A percentile compares a stretch with the other conserved stretches of the same genome.
Conservation (phyloP, 441 rosid genomes). For the Dalechampia spathulata region DNA sequence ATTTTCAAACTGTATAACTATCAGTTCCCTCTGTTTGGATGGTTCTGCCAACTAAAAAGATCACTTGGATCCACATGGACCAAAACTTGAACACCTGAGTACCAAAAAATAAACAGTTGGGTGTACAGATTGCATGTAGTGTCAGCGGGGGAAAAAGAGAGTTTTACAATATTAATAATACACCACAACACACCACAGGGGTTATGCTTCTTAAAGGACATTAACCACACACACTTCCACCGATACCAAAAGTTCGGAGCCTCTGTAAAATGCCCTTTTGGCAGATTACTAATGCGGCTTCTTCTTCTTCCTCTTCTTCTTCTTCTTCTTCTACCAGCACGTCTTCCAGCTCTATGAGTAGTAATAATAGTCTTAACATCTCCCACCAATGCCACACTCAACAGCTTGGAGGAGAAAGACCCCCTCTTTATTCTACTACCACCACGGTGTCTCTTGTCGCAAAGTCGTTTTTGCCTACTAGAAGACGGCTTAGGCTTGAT, state of each 20-base stretch:
- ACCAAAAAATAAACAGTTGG: no score
- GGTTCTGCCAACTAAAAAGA: no score
- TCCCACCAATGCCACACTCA: conserved; percentile 28
- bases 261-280: conserved; percentile 52
- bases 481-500: conserved; percentile 60
- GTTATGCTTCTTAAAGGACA: no score
- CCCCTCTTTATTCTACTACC: conserved; percentile 22
- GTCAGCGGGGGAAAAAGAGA: no score
- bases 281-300: conserved; percentile 33
- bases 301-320: conserved; percentile 30
- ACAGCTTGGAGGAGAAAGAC: conserved; percentile 29
- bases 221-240: no score
- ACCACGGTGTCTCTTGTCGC: conserved; percentile 46
- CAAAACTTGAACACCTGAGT: no score
- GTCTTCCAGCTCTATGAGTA: conserved; percentile 28
- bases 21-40: no score
- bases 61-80: no score
- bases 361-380: conserved; percentile 6
- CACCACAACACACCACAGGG: no score
- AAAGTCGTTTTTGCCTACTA: conserved; percentile 55
- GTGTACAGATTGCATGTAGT: no score
- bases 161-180: no score
- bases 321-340: conserved; percentile 23
- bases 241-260: conserved; percentile 33
- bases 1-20: no score